Conservation (phyloP, 768 basidiomycete species). For the Kwoniella heveanensis region DNA sequence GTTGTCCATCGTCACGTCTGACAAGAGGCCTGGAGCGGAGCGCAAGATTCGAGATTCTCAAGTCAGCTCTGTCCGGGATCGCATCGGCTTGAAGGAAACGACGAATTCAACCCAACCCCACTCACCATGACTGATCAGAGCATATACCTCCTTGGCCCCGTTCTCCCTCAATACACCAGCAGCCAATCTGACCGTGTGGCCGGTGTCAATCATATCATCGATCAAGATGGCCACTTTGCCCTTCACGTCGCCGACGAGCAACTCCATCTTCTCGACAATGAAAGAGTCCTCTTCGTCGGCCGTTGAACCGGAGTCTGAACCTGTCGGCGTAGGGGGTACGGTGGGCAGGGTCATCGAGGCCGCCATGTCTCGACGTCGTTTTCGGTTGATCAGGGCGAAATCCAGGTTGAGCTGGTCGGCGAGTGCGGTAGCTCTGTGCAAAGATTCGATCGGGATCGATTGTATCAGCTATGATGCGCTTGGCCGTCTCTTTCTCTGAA, state of each 20-base stretch:
- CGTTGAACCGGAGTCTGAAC: conserved; percentile 37
- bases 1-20: conserved; percentile 77
- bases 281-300: conserved; percentile 40
- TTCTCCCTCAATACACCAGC: conserved; percentile 85
- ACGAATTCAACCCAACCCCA: neutral
- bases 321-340: conserved; percentile 48
- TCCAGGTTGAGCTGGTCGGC: conserved; percentile 94
- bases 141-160: conserved; percentile 81
- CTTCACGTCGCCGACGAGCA: conserved; percentile 86
- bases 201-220: conserved; percentile 78
- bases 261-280: conserved; percentile 54
- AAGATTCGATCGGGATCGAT: neutral
- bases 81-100: no score
- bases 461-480: no score
- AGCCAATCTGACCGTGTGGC: conserved; percentile 79
- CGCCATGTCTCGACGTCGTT: conserved; percentile 68
- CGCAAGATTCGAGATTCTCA: neutral
- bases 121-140: conserved; percentile 81
- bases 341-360: conserved; percentile 30
- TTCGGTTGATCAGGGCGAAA: conserved; percentile 98
- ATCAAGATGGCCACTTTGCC: conserved; percentile 80
- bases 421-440: conserved; percentile 84
- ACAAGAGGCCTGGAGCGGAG: conserved; percentile 69
- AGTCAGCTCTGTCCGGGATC: no score
- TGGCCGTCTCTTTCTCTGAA: no score